phyloP scores from a whole-genome alignment of 1,139 yeast species.

The Lodderomyces parapsilosis region DNA sequence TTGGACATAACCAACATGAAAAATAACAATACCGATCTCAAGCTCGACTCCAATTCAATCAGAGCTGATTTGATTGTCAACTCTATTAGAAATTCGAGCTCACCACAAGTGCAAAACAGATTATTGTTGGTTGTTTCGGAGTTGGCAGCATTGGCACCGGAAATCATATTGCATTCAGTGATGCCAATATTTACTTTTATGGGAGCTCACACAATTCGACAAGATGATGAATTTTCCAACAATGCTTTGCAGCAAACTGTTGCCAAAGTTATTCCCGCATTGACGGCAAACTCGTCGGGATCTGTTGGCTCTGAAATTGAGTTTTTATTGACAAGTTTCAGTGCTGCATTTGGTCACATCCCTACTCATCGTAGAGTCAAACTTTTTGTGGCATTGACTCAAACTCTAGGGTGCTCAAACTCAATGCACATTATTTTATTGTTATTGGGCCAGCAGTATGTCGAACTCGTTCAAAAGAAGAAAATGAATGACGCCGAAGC shows the following conservation, averaged over 20 bases:
- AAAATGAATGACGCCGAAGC: slow-evolving; percentile 65
- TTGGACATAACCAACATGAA: slow-evolving; percentile 60
- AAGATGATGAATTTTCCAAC: slow-evolving; percentile 93
- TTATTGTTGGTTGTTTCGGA: slow-evolving; percentile 82
- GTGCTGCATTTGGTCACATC: slow-evolving; percentile 90
- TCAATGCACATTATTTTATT: slow-evolving; percentile 74
- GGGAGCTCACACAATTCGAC: slow-evolving; percentile 97
- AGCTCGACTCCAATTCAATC: slow-evolving; percentile 62
- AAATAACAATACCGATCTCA: slow-evolving; percentile 15
- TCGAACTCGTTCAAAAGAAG: slow-evolving; percentile 50
- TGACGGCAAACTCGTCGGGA: slow-evolving; percentile 60
- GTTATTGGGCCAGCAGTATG: slow-evolving; percentile 77
- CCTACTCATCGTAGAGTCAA: slow-evolving; percentile 95
- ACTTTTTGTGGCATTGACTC: slow-evolving; percentile 73
- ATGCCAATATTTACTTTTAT: slow-evolving; percentile 99
- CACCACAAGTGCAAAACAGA: slow-evolving; percentile 94
- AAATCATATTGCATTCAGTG: slow-evolving; percentile 87
- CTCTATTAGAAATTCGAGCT: slow-evolving; percentile 81
- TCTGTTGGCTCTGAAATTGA: slow-evolving; percentile 66
- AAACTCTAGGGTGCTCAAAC: slow-evolving; percentile 67
- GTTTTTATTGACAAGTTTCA: slow-evolving; percentile 82
- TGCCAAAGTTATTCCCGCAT: slow-evolving; percentile 86
- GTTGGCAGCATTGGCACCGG: slow-evolving; percentile 86
- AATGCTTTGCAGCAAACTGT: slow-evolving; percentile 93
- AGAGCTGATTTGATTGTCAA: slow-evolving; percentile 90